Evolutionary conservation across 108 stramenopile genomes (phyloP), one percentile per base, ranked within the genome.

Genomic region (Skeletonema costatum): DNA sequence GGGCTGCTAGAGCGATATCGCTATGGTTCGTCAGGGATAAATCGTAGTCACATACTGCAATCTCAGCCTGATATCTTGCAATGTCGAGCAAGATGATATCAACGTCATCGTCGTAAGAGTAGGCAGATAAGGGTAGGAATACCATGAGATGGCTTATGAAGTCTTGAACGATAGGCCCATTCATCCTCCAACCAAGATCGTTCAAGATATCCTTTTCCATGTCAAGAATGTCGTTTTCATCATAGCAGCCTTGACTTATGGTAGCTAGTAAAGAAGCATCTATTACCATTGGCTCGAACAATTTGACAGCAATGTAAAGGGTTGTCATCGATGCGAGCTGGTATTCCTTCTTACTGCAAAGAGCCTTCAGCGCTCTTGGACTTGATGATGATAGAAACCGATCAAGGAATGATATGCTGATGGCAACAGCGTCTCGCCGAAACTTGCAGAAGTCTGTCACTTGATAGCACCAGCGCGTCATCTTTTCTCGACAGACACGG

Each of bases 241-340:
- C 75, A 66, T 87, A 86, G 44, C 71, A 70, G 16, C 92, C 89
- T 17, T 81, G 87, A 53, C 87, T 88, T 13, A 90, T 76, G 2
- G 77, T 81, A 16, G 90, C 87, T 12, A 92, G 72, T 6, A 93
- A 35, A 4, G 76, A 58, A 8, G 89, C 75, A 64, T 87, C 77
- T 50, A 91, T 67, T 5, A 80, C 90, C 36, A 82, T 39, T 13
- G 91, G 93, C 71, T 94, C 93, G 60, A 89, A 85, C 9, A 94
- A n/a, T 64, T 94, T 94, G 68, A 94, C 91, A 42, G 93, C 88
- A 29, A 92, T 74, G 73, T 90, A 94, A 14, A 94, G 71, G 39
- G n/a, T 77, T 67, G 91, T 92, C 90, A 94, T 92, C 66, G 91
- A 89, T 25, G 90, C 90, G 14, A 94, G 76, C 65, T 94, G 93